phyloP scores from a whole-genome alignment of 106 monocot species.

The Phalaenopsis equestris region DNA sequence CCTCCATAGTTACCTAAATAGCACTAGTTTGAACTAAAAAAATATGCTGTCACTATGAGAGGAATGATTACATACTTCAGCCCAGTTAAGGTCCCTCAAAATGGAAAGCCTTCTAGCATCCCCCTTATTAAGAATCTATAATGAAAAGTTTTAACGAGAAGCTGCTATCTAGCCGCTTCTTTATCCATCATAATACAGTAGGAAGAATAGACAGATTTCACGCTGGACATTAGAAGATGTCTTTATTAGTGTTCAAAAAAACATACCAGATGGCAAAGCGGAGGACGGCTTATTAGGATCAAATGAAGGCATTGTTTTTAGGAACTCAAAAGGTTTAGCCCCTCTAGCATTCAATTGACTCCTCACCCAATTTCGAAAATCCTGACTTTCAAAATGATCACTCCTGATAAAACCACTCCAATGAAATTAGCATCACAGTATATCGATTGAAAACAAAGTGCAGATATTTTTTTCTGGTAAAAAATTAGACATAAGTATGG shows the following conservation, averaged over 20 bases:
- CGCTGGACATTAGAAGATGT: not conserved
- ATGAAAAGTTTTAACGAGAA: not conserved
- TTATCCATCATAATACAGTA: not conserved
- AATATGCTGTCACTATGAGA: not conserved
- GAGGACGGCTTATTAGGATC: slow-evolving; percentile 31
- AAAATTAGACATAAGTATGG: not conserved
- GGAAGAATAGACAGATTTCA: not conserved
- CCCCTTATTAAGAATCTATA: not conserved
- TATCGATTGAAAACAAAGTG: not conserved
- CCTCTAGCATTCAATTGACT: slow-evolving; percentile 62
- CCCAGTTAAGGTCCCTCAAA: too few species aligned
- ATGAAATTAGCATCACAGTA: not conserved
- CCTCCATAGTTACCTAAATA: not conserved
- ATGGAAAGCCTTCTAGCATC: not conserved
- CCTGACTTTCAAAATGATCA: slow-evolving; percentile 38
- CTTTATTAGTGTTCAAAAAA: not conserved
- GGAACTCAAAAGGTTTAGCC: slow-evolving; percentile 71
- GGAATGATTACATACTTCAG: too few species aligned
- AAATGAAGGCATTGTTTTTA: slow-evolving; percentile 30
- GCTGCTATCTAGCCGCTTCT: not conserved
- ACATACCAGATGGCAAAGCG: slow-evolving; percentile 21
- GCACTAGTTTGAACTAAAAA: not conserved
- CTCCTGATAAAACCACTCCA: slow-evolving; percentile 22
- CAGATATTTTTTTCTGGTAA: not conserved
- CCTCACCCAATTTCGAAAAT: slow-evolving; percentile 44